Evolutionary conservation across 805 yeast genomes (phyloP), one percentile per base, ranked within the genome.

Genomic region (Saccharomycopsis synnaedendra): DNA sequence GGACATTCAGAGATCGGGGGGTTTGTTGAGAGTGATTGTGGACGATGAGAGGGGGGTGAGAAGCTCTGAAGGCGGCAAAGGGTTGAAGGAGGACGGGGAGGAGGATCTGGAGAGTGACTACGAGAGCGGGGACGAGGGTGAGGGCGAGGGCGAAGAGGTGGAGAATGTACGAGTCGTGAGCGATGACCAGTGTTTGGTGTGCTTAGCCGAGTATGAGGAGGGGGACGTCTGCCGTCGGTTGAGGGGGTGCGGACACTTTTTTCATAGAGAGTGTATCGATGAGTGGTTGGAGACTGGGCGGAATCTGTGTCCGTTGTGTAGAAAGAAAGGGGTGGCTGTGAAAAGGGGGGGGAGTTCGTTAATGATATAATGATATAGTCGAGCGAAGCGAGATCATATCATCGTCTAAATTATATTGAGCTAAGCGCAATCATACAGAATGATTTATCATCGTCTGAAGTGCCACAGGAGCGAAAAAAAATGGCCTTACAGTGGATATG

Each of bases 231-330:
- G 77, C 35, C 67, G 84, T 39, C 58, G 60, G 47, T 61, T 79
- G 38, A 48, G 57, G 11, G 46, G 55, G 7, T 78, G 85, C 56
- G 58, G 62, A 3, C 85, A 78, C 56, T 54, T 63, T 32, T 78
- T 75, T 61, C 85, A 79, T 58, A 61, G 62, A 43, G 69, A 63
- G 1, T 78, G 85, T 55, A 70, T 79, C 45, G 85, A 78, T 55
- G 70, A 70, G 48, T 78, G 83, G 82, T 61, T 78, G 7, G 51
- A 66, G 30, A 68, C 66, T 7, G 74, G 78, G 36, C 69, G 72
- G 52, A 78, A 77, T 54, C 69, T 72, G 19, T 78, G 83, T 58
- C 83, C 83, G 5, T 60, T 77, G 42, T 78, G 83, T 54, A 63
- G 83, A 41, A 61, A 68, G 4, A 64, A 65, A 50, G 78, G 76